These are phyloP conservation scores for Abrus precatorius DNA, from an alignment of 306 rosid genomes.

Conservation along the genomic window DNA sequence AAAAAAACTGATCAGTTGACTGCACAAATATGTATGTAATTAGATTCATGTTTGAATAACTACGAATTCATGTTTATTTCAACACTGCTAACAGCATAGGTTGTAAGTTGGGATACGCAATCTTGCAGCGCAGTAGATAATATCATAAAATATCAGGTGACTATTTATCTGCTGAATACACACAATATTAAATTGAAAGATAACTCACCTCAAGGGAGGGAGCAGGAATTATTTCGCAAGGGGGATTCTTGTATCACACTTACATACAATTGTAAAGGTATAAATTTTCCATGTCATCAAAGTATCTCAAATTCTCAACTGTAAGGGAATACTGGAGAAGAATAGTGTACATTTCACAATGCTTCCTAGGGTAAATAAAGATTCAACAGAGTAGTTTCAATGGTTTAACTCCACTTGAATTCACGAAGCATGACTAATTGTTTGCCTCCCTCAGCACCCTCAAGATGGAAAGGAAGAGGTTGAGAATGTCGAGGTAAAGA, in stretches of 20 bases:
- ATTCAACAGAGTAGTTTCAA: slow-evolving; percentile 38
- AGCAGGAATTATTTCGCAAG: background rate
- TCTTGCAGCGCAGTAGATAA: too few species aligned
- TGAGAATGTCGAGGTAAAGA: slow-evolving; percentile 87
- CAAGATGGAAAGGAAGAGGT: slow-evolving; percentile 88
- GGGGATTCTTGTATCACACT: slow-evolving; percentile 39
- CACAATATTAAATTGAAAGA: slow-evolving; percentile 7
- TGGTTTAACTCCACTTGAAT: slow-evolving; percentile 30
- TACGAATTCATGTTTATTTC: too few species aligned
- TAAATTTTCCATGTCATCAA: slow-evolving; percentile 33
- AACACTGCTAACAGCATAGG: too few species aligned
- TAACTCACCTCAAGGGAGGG: slow-evolving; percentile 6
- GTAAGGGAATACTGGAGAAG: slow-evolving; percentile 41
- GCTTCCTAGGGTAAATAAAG: slow-evolving; percentile 35
- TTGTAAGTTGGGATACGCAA: too few species aligned
- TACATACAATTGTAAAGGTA: slow-evolving; percentile 32
- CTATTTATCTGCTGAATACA: background rate
- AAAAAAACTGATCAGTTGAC: too few species aligned
- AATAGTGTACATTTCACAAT: slow-evolving; percentile 35
- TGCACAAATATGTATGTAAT: too few species aligned
- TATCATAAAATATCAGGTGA: slow-evolving; percentile 1
- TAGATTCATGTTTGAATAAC: too few species aligned
- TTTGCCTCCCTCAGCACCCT: slow-evolving; percentile 81
- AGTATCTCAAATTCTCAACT: slow-evolving; percentile 25
- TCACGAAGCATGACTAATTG: slow-evolving; percentile 54